phyloP scores from a whole-genome alignment of 2,329 filamentous ascomycete genomes.

The Trichoderma semiorbis region DNA sequence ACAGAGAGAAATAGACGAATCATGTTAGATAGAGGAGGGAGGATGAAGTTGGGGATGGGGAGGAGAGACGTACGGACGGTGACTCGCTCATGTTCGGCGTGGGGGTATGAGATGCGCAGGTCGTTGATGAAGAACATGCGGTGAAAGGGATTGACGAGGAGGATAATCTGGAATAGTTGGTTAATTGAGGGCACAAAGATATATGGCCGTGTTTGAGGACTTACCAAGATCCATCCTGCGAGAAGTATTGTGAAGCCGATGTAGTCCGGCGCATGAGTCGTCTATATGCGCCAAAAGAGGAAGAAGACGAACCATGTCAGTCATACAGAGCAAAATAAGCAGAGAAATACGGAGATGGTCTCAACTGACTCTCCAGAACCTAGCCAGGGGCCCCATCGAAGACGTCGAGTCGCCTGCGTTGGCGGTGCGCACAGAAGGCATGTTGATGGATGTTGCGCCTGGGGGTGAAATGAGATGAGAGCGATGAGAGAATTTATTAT shows the following conservation, averaged over 20 bases:
- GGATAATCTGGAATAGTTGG: conserved; percentile 25
- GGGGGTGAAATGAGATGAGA: background rate
- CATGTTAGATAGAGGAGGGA: background rate
- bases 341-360: background rate
- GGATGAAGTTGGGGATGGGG: background rate
- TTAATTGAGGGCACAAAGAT: background rate
- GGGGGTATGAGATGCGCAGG: conserved; percentile 77
- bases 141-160: conserved; percentile 74
- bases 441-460: conserved; percentile 26
- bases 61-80: conserved; percentile 57
- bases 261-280: conserved; percentile 86
- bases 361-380: conserved; percentile 46
- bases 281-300: conserved; percentile 41
- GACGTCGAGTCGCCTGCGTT: conserved; percentile 20
- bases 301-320: background rate
- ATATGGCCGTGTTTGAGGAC: conserved; percentile 20
- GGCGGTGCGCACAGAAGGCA: conserved; percentile 26
- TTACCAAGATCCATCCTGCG: conserved; percentile 60
- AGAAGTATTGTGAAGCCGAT: conserved; percentile 71
- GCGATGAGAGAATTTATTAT: background rate
- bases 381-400: conserved; percentile 32
- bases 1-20: background rate
- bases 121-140: conserved; percentile 92
- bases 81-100: conserved; percentile 80
- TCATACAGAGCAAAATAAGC: background rate